Base-by-base conservation (phyloP, 371 early-diverging fungal species). In the Zopfochytrium polystomum region DNA sequence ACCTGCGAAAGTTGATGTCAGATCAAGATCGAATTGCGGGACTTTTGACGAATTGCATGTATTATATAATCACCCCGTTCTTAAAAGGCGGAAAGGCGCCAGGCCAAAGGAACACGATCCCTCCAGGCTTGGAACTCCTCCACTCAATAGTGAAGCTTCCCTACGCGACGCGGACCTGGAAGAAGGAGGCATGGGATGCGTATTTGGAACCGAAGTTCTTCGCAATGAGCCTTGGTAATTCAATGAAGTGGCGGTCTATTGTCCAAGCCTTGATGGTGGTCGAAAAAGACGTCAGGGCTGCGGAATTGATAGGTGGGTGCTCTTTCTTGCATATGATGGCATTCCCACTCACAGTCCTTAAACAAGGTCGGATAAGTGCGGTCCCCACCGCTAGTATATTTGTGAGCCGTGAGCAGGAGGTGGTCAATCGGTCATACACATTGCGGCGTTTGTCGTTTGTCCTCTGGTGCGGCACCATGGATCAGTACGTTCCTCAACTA, bases 381-480 rank as follows among this genome's bases (percentile, higher is more conserved):
- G 80, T 87, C 0, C 80, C 92, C 0, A 78, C 86, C 0, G 80
- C 81, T 0, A 80, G 85, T 0, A 68, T 94, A 38, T 95, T 95
- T 69, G 86, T 88, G 13, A 91, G 87, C 53, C 81, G 87, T 42
- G 91, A 92, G 52, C 85, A 86, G 58, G 96, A 93, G 66, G 80
- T 87, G 0, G 43, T 80, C 34, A 81, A 81, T 54, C 80, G 90
- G 13, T 85, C 88, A 0, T 59, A 86, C 1, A 78, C 82, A 44
- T 55, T 95, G 3, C 82, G 94, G 13, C 74, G 92, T 3, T 57
- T 95, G 44, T 81, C 92, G 3, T 91, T 86, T 76, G 74, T 90
- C 0, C 72, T 95, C 7, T 92, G 85, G 73, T 80, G 85, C 25
- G 92, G 90, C 0, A 68, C 78, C 0, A 65, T 66, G 0, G 90